Percentiles rank a stretch among this genome's conserved stretches.
These are phyloP conservation scores for Aspergillus calidoustus DNA, from an alignment of 2,329 filamentous ascomycete genomes.

Conservation along the genomic window DNA sequence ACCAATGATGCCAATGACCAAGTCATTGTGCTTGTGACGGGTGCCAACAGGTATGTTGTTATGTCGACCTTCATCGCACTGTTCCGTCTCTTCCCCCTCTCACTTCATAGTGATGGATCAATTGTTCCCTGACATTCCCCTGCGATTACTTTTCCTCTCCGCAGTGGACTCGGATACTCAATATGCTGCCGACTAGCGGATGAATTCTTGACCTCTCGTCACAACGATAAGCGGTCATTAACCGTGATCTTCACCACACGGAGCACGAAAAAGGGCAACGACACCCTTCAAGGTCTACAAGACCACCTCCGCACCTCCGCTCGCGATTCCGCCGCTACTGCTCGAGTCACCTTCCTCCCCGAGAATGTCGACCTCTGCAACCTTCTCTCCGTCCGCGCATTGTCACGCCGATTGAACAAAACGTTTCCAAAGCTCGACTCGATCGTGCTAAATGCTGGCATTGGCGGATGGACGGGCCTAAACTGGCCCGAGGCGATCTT, in stretches of 20 bases:
- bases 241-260: slow-evolving; percentile 85
- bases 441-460: slow-evolving; percentile 84
- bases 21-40: slow-evolving; percentile 71
- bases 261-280: slow-evolving; percentile 71
- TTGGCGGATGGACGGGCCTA: slow-evolving; percentile 83
- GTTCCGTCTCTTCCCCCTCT: not conserved
- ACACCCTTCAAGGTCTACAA: slow-evolving; percentile 69
- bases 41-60: slow-evolving; percentile 74
- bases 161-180: slow-evolving; percentile 83
- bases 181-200: slow-evolving; percentile 85
- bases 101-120: not conserved
- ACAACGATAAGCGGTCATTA: slow-evolving; percentile 67
- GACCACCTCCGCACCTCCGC: slow-evolving; percentile 59
- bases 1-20: slow-evolving; percentile 27
- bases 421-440: slow-evolving; percentile 73
- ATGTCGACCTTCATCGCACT: not conserved
- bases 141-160: slow-evolving; percentile 16
- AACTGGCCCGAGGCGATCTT: slow-evolving; percentile 68
- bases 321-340: slow-evolving; percentile 43
- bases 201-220: slow-evolving; percentile 76
- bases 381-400: slow-evolving; percentile 58
- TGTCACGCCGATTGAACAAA: slow-evolving; percentile 56
- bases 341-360: slow-evolving; percentile 56
- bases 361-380: slow-evolving; percentile 63
- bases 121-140: slow-evolving; percentile 18